Evolutionary conservation across 2,329 filamentous ascomycete species (phyloP).

Genomic region (Chlorencoelia australis): DNA sequence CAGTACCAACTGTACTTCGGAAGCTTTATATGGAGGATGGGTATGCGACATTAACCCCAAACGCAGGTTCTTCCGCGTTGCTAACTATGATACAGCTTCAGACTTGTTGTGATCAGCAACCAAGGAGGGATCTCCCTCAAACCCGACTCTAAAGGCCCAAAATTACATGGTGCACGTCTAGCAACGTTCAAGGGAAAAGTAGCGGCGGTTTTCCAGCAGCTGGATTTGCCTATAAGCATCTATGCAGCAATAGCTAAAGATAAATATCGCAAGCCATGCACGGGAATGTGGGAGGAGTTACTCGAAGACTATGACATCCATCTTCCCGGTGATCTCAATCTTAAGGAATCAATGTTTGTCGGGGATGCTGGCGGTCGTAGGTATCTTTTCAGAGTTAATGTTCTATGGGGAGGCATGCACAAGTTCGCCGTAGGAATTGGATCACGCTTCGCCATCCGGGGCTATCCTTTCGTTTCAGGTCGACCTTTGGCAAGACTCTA

Average conservation of each 20-base stretch:
- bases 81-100: conserved; percentile 43
- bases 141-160: conserved; percentile 58
- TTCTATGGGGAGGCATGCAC: too few species aligned
- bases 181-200: conserved; percentile 77
- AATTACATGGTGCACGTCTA: conserved; percentile 56
- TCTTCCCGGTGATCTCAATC: conserved; percentile 49
- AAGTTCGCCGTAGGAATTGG: too few species aligned
- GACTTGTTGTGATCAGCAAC: conserved; percentile 75
- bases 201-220: conserved; percentile 53
- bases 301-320: conserved; percentile 38
- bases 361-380: conserved; percentile 76
- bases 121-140: conserved; percentile 75
- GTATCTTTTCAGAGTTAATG: too few species aligned
- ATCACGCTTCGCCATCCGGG: too few species aligned
- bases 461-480: too few species aligned
- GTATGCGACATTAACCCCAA: conserved; percentile 31
- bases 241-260: conserved; percentile 84
- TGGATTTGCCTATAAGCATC: conserved; percentile 67
- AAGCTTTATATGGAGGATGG: conserved; percentile 58
- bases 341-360: conserved; percentile 68
- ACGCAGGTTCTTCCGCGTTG: conserved; percentile 1
- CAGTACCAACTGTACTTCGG: conserved; percentile 57
- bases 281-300: conserved; percentile 77
- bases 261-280: conserved; percentile 74
- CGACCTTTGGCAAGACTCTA: too few species aligned